Conservation (phyloP, 1,284 basidiomycete genomes). For the Cutaneotrichosporon sp. region DNA sequence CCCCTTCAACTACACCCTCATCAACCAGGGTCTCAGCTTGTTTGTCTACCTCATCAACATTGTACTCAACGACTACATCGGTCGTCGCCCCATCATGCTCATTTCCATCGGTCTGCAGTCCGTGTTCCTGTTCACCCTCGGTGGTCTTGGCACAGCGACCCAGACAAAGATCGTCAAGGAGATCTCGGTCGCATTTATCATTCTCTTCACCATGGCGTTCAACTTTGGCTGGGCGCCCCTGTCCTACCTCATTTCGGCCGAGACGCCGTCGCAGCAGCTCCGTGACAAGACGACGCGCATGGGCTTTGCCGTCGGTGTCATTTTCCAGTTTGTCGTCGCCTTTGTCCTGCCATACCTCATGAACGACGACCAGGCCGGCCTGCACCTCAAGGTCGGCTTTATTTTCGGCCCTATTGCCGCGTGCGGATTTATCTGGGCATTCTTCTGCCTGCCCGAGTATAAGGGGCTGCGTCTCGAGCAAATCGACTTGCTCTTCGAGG, state of each 20-base stretch:
- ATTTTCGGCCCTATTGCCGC: conserved; percentile 1
- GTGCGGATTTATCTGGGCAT: conserved; percentile 1
- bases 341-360: conserved; percentile 15
- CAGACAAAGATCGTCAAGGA: conserved; percentile 1
- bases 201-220: conserved; percentile 8
- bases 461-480: conserved; percentile 16
- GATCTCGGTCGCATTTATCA: conserved; percentile 9
- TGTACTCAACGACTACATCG: conserved; percentile 10
- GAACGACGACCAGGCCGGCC: not conserved
- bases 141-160: conserved; percentile 4
- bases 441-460: conserved; percentile 3
- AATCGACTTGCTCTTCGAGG: conserved; percentile 8
- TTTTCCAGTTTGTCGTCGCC: conserved; percentile 7
- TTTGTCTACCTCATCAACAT: conserved; percentile 10
- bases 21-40: conserved; percentile 5
- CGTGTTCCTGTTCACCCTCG: conserved; percentile 12
- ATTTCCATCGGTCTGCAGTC: conserved; percentile 1
- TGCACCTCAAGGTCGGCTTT: conserved; percentile 7
- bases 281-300: conserved; percentile 7
- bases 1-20: conserved; percentile 16
- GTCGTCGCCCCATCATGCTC: conserved; percentile 19
- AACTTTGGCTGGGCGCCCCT: conserved; percentile 7
- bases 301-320: not conserved
- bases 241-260: conserved; percentile 5
- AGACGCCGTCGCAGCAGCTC: not conserved